phyloP scores from a whole-genome alignment of 352 stramenopile genomes.

The Phytophthora sansomeana region DNA sequence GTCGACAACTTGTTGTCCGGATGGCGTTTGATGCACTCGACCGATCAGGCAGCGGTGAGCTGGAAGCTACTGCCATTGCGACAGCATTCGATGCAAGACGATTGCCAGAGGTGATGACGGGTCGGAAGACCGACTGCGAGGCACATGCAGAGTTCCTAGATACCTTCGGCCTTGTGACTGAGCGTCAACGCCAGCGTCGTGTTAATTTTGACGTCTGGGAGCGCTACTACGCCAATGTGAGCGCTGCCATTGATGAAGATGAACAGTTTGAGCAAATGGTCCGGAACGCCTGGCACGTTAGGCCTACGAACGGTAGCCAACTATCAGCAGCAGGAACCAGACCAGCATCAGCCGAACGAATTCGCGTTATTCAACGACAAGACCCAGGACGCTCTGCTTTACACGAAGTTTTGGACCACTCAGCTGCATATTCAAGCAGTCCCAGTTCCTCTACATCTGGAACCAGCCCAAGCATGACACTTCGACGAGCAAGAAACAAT shows the following conservation, averaged over 20 bases:
- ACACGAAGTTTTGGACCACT: slow-evolving; percentile 71
- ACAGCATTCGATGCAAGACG: slow-evolving; percentile 82
- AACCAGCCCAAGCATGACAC: slow-evolving; percentile 31
- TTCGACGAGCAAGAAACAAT: slow-evolving; percentile 54
- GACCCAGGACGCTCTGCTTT: slow-evolving; percentile 44
- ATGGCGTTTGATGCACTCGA: slow-evolving; percentile 92
- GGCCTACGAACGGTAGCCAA: slow-evolving; percentile 44
- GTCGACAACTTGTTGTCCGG: slow-evolving; percentile 79
- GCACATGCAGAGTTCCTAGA: slow-evolving; percentile 87
- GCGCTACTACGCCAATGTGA: slow-evolving; percentile 92
- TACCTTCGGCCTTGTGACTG: slow-evolving; percentile 69
- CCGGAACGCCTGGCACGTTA: slow-evolving; percentile 84
- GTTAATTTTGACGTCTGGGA: slow-evolving; percentile 72
- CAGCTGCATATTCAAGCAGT: slow-evolving; percentile 22
- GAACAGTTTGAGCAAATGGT: slow-evolving; percentile 95
- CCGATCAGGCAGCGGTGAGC: slow-evolving; percentile 71
- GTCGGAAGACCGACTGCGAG: slow-evolving; percentile 79
- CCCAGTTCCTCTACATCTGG: slow-evolving; percentile 6
- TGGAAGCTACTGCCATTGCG: slow-evolving; percentile 79
- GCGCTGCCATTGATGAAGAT: slow-evolving; percentile 89
- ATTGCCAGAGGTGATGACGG: slow-evolving; percentile 86
- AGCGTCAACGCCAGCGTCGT: slow-evolving; percentile 57
- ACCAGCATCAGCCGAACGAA: slow-evolving; percentile 9
- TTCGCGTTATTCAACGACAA: slow-evolving; percentile 30
- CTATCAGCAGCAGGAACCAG: background rate